Evolutionary conservation across 129 eudicot genomes (phyloP), one percentile per base, ranked within the genome.

Genomic region (Artemisia argyi): DNA sequence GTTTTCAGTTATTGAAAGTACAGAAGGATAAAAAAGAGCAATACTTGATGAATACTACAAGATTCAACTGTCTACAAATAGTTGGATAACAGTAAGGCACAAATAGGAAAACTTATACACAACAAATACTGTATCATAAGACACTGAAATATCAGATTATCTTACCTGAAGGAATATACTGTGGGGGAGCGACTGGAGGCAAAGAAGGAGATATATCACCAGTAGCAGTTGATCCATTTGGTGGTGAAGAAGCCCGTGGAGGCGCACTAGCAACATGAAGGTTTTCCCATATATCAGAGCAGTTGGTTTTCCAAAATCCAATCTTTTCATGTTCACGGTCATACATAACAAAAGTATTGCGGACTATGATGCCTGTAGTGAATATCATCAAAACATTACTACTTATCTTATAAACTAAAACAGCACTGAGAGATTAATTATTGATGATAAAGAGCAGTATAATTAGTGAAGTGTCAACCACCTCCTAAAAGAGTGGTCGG

Each of bases 301-400:
- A 95, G 70, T 91, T 95, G 10, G 97, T 95, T 85, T 95, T 95
- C 99, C 96, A 95, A 72, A 95, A 95, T n/a, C 99, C 99, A 71
- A 95, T 81, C 74, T 83, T 88, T 44, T 86, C 87, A 80, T 91
- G 88, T 77, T 88, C 91, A 57, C 99, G 99, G 65, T 95, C 99
- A 80, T 95, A 95, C 65, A 80, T 88, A 26, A 95, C 97, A 77
- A 95, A 90, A 3, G 99, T 91, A 85, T 95, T 95, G 76, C 97
- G 94, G 16, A 91, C 97, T 79, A 95, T 32, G 26, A 95, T 95
- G 46, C 97, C 99, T 95, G 80, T 15, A 50, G 71, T 13, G 39
- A 59, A 73, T 42, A 19, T 7, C 26, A 13, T 55, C 66, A 28
- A 68, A 68, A 68, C 19, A 59, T 48, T 59, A 47, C 24, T 49